Evolutionary conservation across 2,329 filamentous ascomycete genomes (phyloP), one percentile per base, ranked within the genome.

Genomic region (Pyrenochaeta sp.): DNA sequence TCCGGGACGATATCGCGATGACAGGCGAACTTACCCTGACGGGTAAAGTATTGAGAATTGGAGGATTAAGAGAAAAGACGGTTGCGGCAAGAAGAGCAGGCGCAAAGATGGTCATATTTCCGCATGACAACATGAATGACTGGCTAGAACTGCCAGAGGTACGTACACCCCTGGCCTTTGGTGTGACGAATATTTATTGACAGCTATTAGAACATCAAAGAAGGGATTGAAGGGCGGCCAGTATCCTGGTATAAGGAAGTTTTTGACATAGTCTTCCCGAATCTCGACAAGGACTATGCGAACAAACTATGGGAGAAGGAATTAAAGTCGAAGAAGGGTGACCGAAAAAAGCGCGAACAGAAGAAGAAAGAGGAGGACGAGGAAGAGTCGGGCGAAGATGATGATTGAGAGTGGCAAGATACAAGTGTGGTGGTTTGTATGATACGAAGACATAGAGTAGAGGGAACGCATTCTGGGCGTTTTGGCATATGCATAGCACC

Each of bases 101-200:
- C 53, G 96, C 93, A 72, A 95, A 90, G 78, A 96, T 88, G 78
- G 89, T 99, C 69, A 90, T 99, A 63, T 99, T 99, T 85, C 95
- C 95, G 27, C 87, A 89, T 67, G 96, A 99, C 80, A 97, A 97
- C 79, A 88, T 91, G 84, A 95, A 92, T 55, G 95, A 99, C 83
- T 99, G 95, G 96, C 82, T 97, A 50, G 95, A 99, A 79, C 84
- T 99, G 68, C 95, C 96, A 53, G 90, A 97, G 85, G 95, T 97
- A 86, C 78, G 92, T 64, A 30, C 8, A 27, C 28, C 19, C 19
- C 2, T n/a, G 1, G 0, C 9, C 3, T 8, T 3, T 15, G n/a
- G 15, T 10, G 5, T 3, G 3, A 36, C 22, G 10, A 15, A 9
- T 28, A 15, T 10, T 24, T 36, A 46, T 67, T 72, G 65, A 68